Base-by-base conservation (phyloP, 2,329 filamentous ascomycete genomes). In the Pseudopithomyces maydicus region DNA sequence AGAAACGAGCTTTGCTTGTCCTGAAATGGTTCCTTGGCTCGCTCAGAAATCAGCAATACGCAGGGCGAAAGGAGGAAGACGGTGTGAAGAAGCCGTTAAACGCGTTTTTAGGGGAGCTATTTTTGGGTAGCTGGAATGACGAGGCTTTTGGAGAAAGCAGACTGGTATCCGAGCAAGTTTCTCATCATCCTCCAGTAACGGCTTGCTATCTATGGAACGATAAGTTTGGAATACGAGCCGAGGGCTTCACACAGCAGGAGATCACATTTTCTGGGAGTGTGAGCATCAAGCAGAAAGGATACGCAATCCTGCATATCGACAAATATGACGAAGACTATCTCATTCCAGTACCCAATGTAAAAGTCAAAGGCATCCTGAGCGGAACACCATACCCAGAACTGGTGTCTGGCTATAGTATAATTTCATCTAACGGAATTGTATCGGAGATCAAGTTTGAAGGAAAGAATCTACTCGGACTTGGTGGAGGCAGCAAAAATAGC, bases 1-100 rank as follows among this genome's bases (percentile, higher is more conserved):
- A 77, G 20, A 68, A 74, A 29, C 70, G 81, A 10, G 75, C 78
- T 6, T 66, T 83, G 8, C 73, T 79, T 8, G 78, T 83, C 0
- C 68, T 82, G 15, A 81, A 81, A 60, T 82, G 80, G 73, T 83
- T 82, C 58, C 68, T 83, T 22, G 74, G 76, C 15, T 78, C 77
- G 23, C 65, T 82, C 19, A 77, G 76, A 52, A 77, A 78, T 8
- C 81, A 84, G 62, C 78, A 81, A 52, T 82, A 81, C 55, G 78
- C 77, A 2, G 78, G 79, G 3, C 71, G 78, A n/a, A 63, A 73
- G 8, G 74, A 77, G 33, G 68, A 63, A 22, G 74, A 79, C 14
- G 79, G 78, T 3, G 74, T 80, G 1, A 83, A 81, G 70, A 84
- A 83, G 60, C 81, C 81, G 0, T 64, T 83, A 46, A 83, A 83